Evolutionary conservation across 75 land plant species (phyloP).

Genomic region (Sequoiadendron giganteum): DNA sequence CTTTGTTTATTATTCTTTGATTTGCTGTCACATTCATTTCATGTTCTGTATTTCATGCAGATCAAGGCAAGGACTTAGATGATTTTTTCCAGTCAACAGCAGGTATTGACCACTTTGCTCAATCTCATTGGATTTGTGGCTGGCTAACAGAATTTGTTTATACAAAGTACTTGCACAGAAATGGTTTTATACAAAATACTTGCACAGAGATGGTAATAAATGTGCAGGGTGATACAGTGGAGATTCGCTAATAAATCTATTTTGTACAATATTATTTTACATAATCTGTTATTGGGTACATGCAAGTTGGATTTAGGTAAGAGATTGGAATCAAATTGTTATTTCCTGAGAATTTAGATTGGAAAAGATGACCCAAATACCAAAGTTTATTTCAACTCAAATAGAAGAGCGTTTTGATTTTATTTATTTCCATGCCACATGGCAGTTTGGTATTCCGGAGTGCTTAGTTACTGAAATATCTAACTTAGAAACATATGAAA

Average conservation of each 20-base stretch:
- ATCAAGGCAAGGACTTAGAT: conserved; percentile 47
- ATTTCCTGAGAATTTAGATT: background rate
- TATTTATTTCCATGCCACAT: background rate
- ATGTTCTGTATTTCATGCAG: conserved; percentile 26
- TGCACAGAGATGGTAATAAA: background rate
- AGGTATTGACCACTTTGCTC: conserved; percentile 10
- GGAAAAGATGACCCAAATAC: background rate
- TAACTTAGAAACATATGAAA: background rate
- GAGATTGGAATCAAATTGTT: background rate
- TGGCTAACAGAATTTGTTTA: background rate
- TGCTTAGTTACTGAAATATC: background rate
- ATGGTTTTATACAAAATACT: background rate
- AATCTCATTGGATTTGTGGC: background rate
- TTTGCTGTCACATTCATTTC: background rate
- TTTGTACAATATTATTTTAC: background rate
- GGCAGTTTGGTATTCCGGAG: background rate
- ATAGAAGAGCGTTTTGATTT: background rate
- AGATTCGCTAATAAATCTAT: background rate
- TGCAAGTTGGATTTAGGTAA: background rate
- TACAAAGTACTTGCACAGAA: background rate
- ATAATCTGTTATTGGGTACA: background rate
- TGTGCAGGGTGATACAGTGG: background rate
- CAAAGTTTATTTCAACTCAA: background rate
- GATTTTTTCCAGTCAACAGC: conserved; percentile 62
- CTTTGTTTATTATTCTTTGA: background rate